Base-by-base conservation (phyloP, 2,329 filamentous ascomycete species). In the Trichoderma sp. region DNA sequence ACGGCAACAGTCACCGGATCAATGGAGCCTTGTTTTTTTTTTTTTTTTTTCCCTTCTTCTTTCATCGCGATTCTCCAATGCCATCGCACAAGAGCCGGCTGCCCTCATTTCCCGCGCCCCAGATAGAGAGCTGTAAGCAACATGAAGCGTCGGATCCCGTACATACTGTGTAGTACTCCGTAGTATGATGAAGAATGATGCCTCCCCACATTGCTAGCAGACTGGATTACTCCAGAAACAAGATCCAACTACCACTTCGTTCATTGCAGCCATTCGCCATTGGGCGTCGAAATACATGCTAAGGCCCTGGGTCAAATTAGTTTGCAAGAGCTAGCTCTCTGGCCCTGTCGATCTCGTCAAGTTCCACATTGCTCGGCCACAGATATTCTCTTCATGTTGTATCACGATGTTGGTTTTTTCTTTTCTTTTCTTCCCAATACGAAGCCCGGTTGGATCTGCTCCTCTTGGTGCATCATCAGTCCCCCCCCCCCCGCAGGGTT, bases 271-370 rank as follows among this genome's bases (percentile, higher is more conserved):
- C 35, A 53, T 29, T 34, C 34, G 37, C 25, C 50, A 54, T 54
- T 32, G 50, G 27, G 60, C 27, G 29, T 32, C 39, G 25, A 15
- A 13, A 19, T 53, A 37, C 34, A 27, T 64, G 50, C 48, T 54
- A 54, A 54, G 50, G 29, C 48, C 39, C 39, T 61, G 34, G 58
- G 35, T 54, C 52, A 54, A 54, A 64, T 64, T 42, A 64, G 50
- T 29, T n/a, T 64, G 48, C 19, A 42, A 39, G 54, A 54, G 12
- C n/a, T 64, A 54, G 60, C 50, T 32, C 25, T 42, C 4, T 53
- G 48, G 60, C 60, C 60, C 60, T 64, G 60, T 64, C 60, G 60
- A 64, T 64, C 60, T 64, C 60, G 25, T 52, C 59, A 19, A 37
- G 32, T 63, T 34, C 59, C 13, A 50, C 32, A 45, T 34, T 32